Evolutionary conservation across 495 filamentous ascomycete genomes (phyloP), one percentile per base, ranked within the genome.

Genomic region (Lophium mytilinum): DNA sequence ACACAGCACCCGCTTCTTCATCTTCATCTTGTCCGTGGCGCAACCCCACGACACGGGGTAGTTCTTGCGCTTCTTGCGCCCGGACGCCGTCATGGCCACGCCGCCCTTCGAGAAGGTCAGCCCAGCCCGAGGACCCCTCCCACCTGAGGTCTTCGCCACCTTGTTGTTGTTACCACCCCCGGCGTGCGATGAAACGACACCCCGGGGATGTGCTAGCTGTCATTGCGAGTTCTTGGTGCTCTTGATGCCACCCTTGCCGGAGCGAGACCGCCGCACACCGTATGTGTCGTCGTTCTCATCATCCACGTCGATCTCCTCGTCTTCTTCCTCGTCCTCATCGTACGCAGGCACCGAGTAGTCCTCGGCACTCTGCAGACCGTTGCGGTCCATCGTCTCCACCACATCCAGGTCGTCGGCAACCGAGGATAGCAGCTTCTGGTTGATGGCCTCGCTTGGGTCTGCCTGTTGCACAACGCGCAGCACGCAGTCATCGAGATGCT

Each of bases 401-500:
- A 95, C 90, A 12, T 85, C 83, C 51, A 84, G 80, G 67, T 98
- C 92, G 37, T 88, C 76, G 43, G 88, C 87, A 11, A 96, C 85
- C 63, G 90, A 90, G 12, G 78, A 82, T 30, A 99, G 79, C 15
- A 86, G 81, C 68, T 84, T 77, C 59, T 96, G 89, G 73, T 97
- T 99, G 79, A 95, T 93, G 37, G 87, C 88, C 74, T 96, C 94
- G 53, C 88, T 88, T 6, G 94, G 94, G 67, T 97, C 93, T 68
- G 94, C 89, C 72, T 96, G 90, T 69, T 97, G 94, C 37, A 99
- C 94, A 53, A 96, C 92, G 64, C 90, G 88, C 54, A 97, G 80
- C 54, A 99, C 94, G 71, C 93, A 99, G 78, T 99, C 93, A 69
- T 99, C 93, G 63, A 99, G 73, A 80, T 99, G 93, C 78, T 99